phyloP scores from a whole-genome alignment of 352 stramenopile species.

The Globisporangium ultimum region DNA sequence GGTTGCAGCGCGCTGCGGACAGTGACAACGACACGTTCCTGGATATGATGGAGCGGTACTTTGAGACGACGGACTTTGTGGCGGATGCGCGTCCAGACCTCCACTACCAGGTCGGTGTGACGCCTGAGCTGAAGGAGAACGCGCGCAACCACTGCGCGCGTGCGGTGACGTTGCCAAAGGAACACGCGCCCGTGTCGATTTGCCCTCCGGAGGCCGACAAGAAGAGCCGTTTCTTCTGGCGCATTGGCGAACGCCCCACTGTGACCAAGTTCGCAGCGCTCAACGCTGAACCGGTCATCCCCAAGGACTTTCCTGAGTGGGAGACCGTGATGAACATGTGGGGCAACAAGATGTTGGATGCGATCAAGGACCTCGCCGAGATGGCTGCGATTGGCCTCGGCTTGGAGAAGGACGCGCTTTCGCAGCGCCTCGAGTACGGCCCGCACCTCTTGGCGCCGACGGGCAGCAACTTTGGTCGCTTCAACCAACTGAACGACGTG shows the following conservation, averaged over 20 bases:
- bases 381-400: conserved; percentile 87
- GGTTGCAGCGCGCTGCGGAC: conserved; percentile 49
- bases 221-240: conserved; percentile 95
- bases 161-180: conserved; percentile 43
- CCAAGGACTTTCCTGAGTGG: conserved; percentile 86
- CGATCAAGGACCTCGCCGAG: conserved; percentile 80
- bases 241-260: conserved; percentile 77
- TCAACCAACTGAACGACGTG: conserved; percentile 81
- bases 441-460: conserved; percentile 90
- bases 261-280: conserved; percentile 80
- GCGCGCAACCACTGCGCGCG: conserved; percentile 83
- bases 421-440: conserved; percentile 74
- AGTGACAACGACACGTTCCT: conserved; percentile 86
- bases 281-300: conserved; percentile 87
- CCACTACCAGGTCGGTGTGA: conserved; percentile 90
- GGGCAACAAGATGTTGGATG: conserved; percentile 86
- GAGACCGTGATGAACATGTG: conserved; percentile 89
- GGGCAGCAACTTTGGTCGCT: conserved; percentile 84
- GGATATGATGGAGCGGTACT: conserved; percentile 94
- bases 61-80: conserved; percentile 83
- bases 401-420: conserved; percentile 76
- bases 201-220: conserved; percentile 89
- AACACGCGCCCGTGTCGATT: conserved; percentile 72
- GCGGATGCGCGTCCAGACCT: conserved; percentile 86
- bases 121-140: conserved; percentile 80